A percentile compares a stretch with the other conserved stretches of the same genome.
These are phyloP conservation scores for Rubia yunnanensis DNA, from an alignment of 257 asterid genomes.

Conservation along the genomic window DNA sequence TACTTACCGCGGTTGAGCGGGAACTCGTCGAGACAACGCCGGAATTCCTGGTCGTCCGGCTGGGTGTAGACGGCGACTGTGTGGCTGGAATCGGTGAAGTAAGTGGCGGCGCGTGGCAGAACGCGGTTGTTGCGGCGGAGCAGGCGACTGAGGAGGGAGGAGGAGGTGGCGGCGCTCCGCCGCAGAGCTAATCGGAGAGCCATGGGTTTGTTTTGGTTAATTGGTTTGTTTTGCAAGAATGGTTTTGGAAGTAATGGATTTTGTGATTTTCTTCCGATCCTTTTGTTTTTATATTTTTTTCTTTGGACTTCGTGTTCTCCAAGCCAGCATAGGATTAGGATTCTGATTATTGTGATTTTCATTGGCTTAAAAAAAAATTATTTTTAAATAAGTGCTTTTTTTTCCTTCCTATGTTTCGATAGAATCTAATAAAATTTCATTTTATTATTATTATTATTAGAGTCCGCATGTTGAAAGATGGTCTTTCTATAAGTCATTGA, in stretches of 20 bases:
- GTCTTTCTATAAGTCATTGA: too few relatives aligned
- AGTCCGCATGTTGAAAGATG: too few relatives aligned
- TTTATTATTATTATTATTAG: too few relatives aligned
- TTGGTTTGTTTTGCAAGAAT: neutral
- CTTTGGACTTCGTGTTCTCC: neutral
- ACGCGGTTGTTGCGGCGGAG: neutral
- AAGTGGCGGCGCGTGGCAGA: neutral
- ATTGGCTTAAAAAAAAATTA: too few relatives aligned
- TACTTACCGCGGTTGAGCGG: neutral
- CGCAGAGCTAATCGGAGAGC: conserved; percentile 4
- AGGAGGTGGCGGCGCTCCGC: neutral
- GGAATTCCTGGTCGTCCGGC: neutral
- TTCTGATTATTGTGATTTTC: too few relatives aligned
- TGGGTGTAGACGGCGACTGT: neutral
- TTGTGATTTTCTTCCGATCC: neutral
- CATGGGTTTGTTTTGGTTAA: neutral
- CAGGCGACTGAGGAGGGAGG: neutral
- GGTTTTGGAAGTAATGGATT: neutral
- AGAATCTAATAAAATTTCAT: too few relatives aligned
- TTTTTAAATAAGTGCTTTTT: too few relatives aligned
- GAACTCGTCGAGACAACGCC: neutral
- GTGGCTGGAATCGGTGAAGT: neutral
- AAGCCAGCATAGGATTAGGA: neutral
- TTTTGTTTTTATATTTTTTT: neutral
- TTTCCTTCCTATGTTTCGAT: too few relatives aligned